phyloP scores from a whole-genome alignment of 352 stramenopile species.

The Pythium monospermum region DNA sequence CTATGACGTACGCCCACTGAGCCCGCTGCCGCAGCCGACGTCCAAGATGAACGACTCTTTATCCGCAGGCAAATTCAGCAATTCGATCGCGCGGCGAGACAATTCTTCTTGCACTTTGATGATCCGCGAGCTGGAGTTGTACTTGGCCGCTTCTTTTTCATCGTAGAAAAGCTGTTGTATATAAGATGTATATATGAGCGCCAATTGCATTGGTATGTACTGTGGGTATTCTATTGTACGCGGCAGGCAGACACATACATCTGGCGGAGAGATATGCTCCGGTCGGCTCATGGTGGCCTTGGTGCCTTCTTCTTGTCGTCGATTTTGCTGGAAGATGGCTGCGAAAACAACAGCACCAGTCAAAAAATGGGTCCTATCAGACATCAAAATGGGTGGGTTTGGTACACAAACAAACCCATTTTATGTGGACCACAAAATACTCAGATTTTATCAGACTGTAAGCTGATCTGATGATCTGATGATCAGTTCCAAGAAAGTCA shows the following conservation, averaged over 20 bases:
- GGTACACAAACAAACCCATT: not conserved
- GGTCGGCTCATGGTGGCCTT: slow-evolving; percentile 66
- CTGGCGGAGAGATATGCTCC: slow-evolving; percentile 79
- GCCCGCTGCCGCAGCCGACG: slow-evolving; percentile 95
- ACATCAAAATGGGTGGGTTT: slow-evolving; percentile 3
- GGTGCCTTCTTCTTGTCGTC: not conserved
- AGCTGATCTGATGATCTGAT: too few relatives aligned
- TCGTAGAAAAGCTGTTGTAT: slow-evolving; percentile 87
- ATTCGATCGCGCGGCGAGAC: slow-evolving; percentile 95
- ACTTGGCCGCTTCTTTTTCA: slow-evolving; percentile 90
- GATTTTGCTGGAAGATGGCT: slow-evolving; percentile 16
- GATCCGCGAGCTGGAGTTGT: slow-evolving; percentile 91
- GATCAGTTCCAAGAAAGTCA: too few relatives aligned
- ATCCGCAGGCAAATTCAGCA: slow-evolving; percentile 91
- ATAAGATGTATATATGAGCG: not conserved
- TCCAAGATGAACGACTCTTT: slow-evolving; percentile 93
- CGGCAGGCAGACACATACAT: slow-evolving; percentile 40
- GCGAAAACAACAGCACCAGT: slow-evolving; percentile 26
- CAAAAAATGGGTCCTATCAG: slow-evolving; percentile 14
- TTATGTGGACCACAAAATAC: slow-evolving; percentile 13
- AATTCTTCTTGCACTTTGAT: slow-evolving; percentile 95
- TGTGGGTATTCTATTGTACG: too few relatives aligned
- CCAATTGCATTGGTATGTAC: too few relatives aligned
- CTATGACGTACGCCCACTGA: slow-evolving; percentile 90
- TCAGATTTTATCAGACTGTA: too few relatives aligned